Evolutionary conservation across 2,329 filamentous ascomycete species (phyloP).

Genomic region (Colletotrichum phormii): DNA sequence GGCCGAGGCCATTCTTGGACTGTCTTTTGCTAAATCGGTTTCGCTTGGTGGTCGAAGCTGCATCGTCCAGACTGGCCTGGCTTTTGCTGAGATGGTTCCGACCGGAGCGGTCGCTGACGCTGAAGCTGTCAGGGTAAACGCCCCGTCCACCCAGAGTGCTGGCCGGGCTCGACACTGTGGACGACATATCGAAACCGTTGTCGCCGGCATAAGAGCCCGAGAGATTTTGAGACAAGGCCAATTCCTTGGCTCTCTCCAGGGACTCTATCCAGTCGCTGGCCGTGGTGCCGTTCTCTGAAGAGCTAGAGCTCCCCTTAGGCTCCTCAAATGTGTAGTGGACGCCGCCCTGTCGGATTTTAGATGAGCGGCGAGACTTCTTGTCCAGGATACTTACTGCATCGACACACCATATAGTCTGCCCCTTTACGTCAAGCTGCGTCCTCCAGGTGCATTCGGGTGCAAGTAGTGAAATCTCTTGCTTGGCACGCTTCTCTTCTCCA

Average conservation of each 20-base stretch:
- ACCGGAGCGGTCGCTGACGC: slow-evolving; percentile 62
- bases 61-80: slow-evolving; percentile 66
- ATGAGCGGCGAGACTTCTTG: slow-evolving; percentile 31
- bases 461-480: slow-evolving; percentile 89
- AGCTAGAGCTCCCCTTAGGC: slow-evolving; percentile 74
- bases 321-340: slow-evolving; percentile 96
- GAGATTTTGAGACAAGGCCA: slow-evolving; percentile 80
- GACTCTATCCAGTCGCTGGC: slow-evolving; percentile 94
- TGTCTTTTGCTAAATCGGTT: slow-evolving; percentile 91
- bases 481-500: slow-evolving; percentile 95
- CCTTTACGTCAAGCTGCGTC: slow-evolving; percentile 86
- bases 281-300: slow-evolving; percentile 71
- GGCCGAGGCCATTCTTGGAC: slow-evolving; percentile 92
- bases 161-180: slow-evolving; percentile 79
- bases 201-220: slow-evolving; percentile 75
- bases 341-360: slow-evolving; percentile 70
- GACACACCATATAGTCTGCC: slow-evolving; percentile 87
- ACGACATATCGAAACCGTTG: slow-evolving; percentile 76
- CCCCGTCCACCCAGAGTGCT: slow-evolving; percentile 75
- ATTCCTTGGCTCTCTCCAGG: slow-evolving; percentile 86
- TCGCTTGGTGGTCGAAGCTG: slow-evolving; percentile 57
- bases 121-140: slow-evolving; percentile 64
- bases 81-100: slow-evolving; percentile 71
- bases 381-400: slow-evolving; percentile 79
- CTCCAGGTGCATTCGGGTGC: slow-evolving; percentile 81